Evolutionary conservation across 495 filamentous ascomycete genomes (phyloP), one percentile per base, ranked within the genome.

Genomic region (Daldinia loculata): DNA sequence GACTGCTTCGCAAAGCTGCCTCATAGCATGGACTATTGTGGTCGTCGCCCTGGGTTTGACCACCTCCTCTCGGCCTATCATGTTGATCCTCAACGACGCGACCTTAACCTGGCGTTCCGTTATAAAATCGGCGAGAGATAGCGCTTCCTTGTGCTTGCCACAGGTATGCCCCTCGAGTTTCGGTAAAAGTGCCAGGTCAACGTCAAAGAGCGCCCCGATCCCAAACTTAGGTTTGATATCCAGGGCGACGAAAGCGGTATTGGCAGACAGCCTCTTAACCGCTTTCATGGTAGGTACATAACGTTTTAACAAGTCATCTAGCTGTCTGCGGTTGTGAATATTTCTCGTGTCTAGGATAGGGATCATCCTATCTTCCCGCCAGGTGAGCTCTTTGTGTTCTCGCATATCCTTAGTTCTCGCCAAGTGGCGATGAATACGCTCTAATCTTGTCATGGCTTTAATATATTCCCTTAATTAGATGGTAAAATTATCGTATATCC

Each of bases 131-230:
- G 30, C 30, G n/a, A 64, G 32, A 14, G 8, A 34, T 24, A 48
- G 56, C 12, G 0, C 7, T 6, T 26, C 48, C 14, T 26, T 15
- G 17, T 29, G 34, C 12, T 9, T 3, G 7, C 1, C 1, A 48
- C 55, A 27, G 0, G 9, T 14, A 5, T 9, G 36, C 8, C n/a
- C 11, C 9, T 56, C 6, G 17, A 70, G 56, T 15, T 17, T 12
- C 8, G 68, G 38, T 41, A 70, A 30, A 61, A 66, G 30, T 22
- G 68, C 68, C 8, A 70, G 17, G 19, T 22, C 36, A 29, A 61
- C 30, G 0, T 66, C 56, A 15, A 4, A 22, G 5, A 27, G 6
- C 17, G 17, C 27, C 6, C 12, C 2, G 15, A 30, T 6, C 14
- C 14, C 1, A 4, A 26, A n/a, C 29, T 12, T 9, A 2, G 68